Evolutionary conservation across 805 yeast genomes (phyloP).

Genomic region (Candida jianshihensis): DNA sequence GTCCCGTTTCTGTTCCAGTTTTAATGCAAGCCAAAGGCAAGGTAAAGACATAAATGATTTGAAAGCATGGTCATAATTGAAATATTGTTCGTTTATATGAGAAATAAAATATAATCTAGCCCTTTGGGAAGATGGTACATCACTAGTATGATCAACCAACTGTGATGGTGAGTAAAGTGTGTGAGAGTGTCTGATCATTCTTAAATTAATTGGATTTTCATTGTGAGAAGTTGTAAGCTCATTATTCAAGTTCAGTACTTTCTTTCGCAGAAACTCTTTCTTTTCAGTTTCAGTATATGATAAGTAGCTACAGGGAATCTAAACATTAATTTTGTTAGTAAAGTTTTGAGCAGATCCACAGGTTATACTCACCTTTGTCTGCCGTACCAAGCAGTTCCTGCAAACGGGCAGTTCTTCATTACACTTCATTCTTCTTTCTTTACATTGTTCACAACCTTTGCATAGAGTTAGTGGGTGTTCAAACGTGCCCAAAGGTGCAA

Average conservation of each 20-base stretch:
- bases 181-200: conserved; percentile 9
- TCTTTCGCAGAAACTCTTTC: conserved; percentile 9
- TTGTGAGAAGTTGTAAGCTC: conserved; percentile 1
- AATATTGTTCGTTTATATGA: conserved; percentile 8
- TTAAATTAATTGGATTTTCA: not conserved
- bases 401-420: conserved; percentile 45
- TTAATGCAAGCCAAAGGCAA: conserved; percentile 13
- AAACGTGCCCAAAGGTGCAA: too few relatives aligned
- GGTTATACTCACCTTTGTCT: conserved; percentile 15
- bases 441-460: conserved; percentile 43
- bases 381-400: conserved; percentile 32
- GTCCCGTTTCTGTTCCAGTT: conserved; percentile 9
- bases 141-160: conserved; percentile 6
- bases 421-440: conserved; percentile 44
- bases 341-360: too few relatives aligned
- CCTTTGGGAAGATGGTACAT: conserved; percentile 2
- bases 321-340: not conserved
- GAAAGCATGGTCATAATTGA: conserved; percentile 4
- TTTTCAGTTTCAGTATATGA: conserved; percentile 16
- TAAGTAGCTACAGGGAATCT: conserved; percentile 20
- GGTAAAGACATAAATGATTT: conserved; percentile 6
- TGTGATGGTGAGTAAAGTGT: conserved; percentile 9
- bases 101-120: conserved; percentile 8
- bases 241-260: not conserved
- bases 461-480: conserved; percentile 11